Percentiles rank a stretch among this genome's conserved stretches.
Conservation (phyloP, 2,329 filamentous ascomycete species). For the Penicillium sp. region DNA sequence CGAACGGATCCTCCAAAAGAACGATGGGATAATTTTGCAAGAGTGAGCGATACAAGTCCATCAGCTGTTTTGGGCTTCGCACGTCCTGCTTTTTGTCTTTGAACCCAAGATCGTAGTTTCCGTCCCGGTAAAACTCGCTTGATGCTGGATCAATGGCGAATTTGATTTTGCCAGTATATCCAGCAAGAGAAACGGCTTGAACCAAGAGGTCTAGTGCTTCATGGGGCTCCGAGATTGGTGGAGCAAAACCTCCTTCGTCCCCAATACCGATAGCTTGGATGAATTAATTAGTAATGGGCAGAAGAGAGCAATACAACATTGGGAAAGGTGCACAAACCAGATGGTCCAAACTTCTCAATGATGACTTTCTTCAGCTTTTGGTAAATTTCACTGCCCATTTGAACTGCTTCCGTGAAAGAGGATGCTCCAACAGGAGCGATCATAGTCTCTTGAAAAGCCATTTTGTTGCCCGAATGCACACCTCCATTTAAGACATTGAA, state of each 20-base stretch:
- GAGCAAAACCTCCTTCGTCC: neutral
- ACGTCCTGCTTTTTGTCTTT: neutral
- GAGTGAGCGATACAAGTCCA: neutral
- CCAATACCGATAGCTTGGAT: neutral
- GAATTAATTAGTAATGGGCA: too few species aligned
- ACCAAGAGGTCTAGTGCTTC: neutral
- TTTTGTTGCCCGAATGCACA: slow-evolving; percentile 37
- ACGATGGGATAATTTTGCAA: neutral
- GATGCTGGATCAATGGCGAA: neutral
- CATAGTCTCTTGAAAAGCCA: slow-evolving; percentile 23
- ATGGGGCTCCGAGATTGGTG: neutral
- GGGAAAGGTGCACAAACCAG: neutral
- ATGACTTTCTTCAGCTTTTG: neutral
- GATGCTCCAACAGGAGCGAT: neutral
- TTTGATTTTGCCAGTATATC: neutral
- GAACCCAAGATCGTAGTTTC: neutral
- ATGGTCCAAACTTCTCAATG: neutral
- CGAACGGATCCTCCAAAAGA: neutral
- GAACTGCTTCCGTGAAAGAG: neutral
- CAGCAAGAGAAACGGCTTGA: neutral
- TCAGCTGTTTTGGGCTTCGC: neutral
- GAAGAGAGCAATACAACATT: neutral
- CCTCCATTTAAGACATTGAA: slow-evolving; percentile 61
- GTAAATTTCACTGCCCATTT: neutral
- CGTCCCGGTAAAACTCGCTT: neutral